Base-by-base conservation (phyloP, 2,329 filamentous ascomycete species). In the Pseudofabraea citricarpa region DNA sequence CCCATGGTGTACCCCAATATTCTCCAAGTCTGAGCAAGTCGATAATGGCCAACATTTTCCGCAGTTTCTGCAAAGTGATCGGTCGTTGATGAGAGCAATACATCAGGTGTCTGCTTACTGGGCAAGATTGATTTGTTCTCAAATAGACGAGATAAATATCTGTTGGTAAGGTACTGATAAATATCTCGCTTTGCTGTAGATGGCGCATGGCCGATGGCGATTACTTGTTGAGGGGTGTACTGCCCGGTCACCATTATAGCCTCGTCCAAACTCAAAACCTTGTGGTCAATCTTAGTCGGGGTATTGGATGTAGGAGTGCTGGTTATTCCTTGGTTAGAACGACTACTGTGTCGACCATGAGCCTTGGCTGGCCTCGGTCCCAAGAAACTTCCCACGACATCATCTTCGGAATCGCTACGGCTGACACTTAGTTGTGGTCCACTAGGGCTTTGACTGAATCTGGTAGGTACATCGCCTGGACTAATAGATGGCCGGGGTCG, bases 371-470 rank as follows among this genome's bases (percentile, higher is more conserved):
- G 66, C 44, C 63, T 68, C 6, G 74, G 65, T 1, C 74, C 74
- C 2, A 83, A 61, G 54, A 84, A 83, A 47, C 70, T 80, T 3
- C 74, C 75, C 5, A 81, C 67, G 0, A 77, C 75, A 40, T 84
- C 80, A 50, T 83, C 80, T 54, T 84, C 80, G 0, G 80, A 84
- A 51, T 83, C 79, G 51, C 79, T 83, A 36, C 73, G 72, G 53
- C 76, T 81, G 41, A 75, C 69, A 52, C 73, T 77, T 18, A 80
- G 63, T 54, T 73, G 68, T 5, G 72, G 71, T 0, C 68, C 66
- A 13, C 64, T 69, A 2, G 74, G 70, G 40, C 69, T 77, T 0
- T 75, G 51, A 19, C 52, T 44, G 45, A 52, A 54, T 20, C 43
- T 47, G 10, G 56, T 48, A 20, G 54, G 53, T 5, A 47, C 33